Evolutionary conservation across 306 rosid genomes (phyloP).

Genomic region (Malus sieversii): DNA sequence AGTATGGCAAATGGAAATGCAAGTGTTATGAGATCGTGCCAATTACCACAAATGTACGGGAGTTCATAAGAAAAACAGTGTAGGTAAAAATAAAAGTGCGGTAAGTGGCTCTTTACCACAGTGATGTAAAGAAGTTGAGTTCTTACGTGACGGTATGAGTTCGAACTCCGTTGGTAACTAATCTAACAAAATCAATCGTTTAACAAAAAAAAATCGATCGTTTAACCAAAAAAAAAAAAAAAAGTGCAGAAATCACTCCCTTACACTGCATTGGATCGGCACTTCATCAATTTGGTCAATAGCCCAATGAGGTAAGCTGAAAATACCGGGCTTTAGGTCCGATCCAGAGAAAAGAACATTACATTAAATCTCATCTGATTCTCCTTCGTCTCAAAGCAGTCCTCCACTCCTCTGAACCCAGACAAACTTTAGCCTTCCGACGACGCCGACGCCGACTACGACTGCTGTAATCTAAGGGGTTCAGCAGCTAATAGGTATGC

Average conservation of each 20-base stretch:
- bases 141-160: rapidly evolving
- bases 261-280: too few species aligned
- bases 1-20: too few species aligned
- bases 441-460: background rate
- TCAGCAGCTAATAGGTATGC: background rate
- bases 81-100: too few species aligned
- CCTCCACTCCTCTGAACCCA: background rate
- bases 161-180: too few species aligned
- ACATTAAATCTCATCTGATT: background rate
- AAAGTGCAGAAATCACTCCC: too few species aligned
- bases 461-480: background rate
- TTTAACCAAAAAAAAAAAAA: too few species aligned
- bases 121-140: rapidly evolving
- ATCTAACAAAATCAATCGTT: too few species aligned
- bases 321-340: background rate
- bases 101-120: too few species aligned
- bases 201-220: too few species aligned
- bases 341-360: background rate
- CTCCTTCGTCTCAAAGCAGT: background rate
- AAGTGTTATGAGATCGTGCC: too few species aligned
- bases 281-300: background rate
- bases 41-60: too few species aligned
- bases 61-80: too few species aligned
- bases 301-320: background rate
- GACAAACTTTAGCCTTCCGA: background rate